Evolutionary conservation across 306 rosid genomes (phyloP).

Genomic region (Sicyos baderoa): DNA sequence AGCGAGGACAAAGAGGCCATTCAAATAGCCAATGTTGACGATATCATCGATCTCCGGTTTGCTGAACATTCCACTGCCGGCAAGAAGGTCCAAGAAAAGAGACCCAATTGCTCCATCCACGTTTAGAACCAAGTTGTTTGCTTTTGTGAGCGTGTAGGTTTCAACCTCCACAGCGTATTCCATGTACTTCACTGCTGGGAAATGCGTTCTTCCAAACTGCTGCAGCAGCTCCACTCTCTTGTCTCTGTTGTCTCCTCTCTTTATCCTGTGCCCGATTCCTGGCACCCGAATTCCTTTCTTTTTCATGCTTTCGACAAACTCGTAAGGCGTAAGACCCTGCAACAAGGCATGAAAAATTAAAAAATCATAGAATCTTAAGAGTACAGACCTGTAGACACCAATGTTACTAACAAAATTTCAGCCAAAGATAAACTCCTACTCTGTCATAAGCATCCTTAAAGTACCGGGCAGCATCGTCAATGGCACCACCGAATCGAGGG

Average conservation of each 20-base stretch:
- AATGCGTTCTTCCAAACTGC: constrained; percentile 68
- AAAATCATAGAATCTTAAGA: neutral
- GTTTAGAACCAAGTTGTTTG: constrained; percentile 83
- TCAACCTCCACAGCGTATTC: constrained; percentile 93
- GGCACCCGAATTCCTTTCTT: constrained; percentile 96
- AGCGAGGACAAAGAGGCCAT: constrained; percentile 89
- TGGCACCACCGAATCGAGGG: constrained; percentile 98
- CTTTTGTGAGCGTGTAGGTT: constrained; percentile 83
- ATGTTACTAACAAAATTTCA: neutral
- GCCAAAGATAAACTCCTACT: neutral
- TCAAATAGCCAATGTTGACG: constrained; percentile 83
- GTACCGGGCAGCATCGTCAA: constrained; percentile 98
- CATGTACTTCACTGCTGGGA: constrained; percentile 93
- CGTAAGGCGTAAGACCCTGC: constrained; percentile 78
- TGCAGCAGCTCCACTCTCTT: constrained; percentile 96
- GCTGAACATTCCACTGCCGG: constrained; percentile 93
- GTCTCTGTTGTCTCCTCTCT: constrained; percentile 95
- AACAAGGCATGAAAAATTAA: constrained; percentile 19
- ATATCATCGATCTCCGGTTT: constrained; percentile 84
- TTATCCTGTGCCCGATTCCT: constrained; percentile 98
- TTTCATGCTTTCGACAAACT: constrained; percentile 88
- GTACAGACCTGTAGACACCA: neutral
- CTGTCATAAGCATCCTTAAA: constrained; percentile 91
- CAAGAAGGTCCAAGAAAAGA: constrained; percentile 93
- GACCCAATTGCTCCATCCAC: constrained; percentile 97